Conservation (phyloP, 2,329 filamentous ascomycete species). For the Trichoderma sp. region DNA sequence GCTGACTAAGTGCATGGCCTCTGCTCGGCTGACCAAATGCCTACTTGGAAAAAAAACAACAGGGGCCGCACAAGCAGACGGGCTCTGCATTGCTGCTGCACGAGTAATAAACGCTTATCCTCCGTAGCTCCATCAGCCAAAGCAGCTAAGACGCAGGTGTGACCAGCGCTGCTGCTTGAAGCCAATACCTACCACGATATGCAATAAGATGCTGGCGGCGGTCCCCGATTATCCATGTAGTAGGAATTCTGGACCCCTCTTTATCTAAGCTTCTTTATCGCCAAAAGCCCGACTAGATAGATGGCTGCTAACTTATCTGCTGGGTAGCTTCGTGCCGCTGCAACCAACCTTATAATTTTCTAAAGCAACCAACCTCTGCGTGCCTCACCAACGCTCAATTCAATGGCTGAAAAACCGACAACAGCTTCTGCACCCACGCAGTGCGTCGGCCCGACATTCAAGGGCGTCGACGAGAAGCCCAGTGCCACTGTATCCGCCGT, state of each 20-base stretch:
- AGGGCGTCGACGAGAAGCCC: constrained; percentile 75
- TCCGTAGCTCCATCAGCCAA: constrained; percentile 5
- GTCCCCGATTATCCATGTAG: constrained; percentile 23
- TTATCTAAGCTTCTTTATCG: constrained; percentile 26
- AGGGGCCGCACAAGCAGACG: neutral
- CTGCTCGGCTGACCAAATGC: constrained; percentile 21
- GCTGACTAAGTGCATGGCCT: constrained; percentile 15
- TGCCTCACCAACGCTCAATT: constrained; percentile 45
- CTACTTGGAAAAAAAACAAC: neutral
- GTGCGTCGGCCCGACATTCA: constrained; percentile 80
- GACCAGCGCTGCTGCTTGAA: constrained; percentile 14
- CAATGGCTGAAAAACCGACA: constrained; percentile 36
- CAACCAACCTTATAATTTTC: neutral
- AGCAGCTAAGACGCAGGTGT: constrained; percentile 6
- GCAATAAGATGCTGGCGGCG: constrained; percentile 19
- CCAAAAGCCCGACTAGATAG: constrained; percentile 24
- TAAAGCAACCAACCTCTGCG: neutral
- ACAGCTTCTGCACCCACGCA: constrained; percentile 50
- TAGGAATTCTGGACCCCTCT: constrained; percentile 20
- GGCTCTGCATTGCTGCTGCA: neutral
- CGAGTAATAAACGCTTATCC: neutral
- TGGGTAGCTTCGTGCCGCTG: constrained; percentile 6
- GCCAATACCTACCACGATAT: constrained; percentile 13
- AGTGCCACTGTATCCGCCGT: constrained; percentile 85
- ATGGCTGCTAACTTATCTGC: constrained; percentile 21